Conservation (phyloP, 2,329 filamentous ascomycete genomes). For the Colletotrichum musae region DNA sequence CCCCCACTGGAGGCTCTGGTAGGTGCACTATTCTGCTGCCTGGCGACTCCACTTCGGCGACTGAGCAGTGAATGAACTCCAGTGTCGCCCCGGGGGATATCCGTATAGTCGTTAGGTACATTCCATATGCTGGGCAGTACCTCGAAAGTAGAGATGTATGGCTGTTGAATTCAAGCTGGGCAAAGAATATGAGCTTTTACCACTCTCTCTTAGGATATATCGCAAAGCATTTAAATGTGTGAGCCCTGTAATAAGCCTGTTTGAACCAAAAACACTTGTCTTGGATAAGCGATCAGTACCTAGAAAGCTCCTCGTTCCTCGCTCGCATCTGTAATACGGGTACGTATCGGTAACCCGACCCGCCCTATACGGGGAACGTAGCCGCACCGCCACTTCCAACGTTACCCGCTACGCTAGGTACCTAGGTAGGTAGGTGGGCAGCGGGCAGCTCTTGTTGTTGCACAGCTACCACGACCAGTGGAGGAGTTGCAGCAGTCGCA, state of each 20-base stretch:
- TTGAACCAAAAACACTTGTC: no score
- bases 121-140: no score
- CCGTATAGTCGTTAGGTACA: no score
- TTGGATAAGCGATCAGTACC: no score
- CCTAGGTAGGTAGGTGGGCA: background rate
- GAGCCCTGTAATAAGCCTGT: no score
- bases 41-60: slow-evolving; percentile 24
- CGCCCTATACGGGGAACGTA: no score
- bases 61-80: background rate
- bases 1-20: background rate
- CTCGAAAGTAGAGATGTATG: no score
- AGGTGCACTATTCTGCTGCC: slow-evolving; percentile 20
- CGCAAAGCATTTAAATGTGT: no score
- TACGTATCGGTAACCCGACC: no score
- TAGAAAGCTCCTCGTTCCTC: no score
- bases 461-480: background rate
- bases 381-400: background rate
- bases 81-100: background rate
- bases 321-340: no score
- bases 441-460: slow-evolving; percentile 3
- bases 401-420: background rate
- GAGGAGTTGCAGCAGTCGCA: background rate
- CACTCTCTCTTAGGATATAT: no score
- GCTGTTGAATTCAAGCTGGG: background rate
- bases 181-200: background rate